Evolutionary conservation across 75 land plant genomes (phyloP).

Genomic region (Sequoiadendron giganteum): DNA sequence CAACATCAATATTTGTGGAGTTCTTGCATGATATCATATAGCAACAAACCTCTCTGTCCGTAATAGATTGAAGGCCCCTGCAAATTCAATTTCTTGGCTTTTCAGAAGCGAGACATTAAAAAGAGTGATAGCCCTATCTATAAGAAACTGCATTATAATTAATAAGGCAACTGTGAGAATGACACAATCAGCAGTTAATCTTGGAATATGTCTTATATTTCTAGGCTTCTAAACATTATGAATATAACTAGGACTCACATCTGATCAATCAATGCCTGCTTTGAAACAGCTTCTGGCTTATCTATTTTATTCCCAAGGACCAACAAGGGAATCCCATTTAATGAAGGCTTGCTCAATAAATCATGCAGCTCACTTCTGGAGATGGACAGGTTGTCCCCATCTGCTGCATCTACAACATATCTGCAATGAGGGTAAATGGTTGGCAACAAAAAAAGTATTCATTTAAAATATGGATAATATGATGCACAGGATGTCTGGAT

Average conservation of each 20-base stretch:
- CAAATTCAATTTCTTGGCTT: background rate
- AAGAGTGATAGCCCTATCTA: background rate
- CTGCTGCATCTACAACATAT: constrained; percentile 96
- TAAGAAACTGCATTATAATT: background rate
- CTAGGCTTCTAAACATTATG: background rate
- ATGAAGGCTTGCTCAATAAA: constrained; percentile 73
- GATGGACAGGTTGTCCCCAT: constrained; percentile 77
- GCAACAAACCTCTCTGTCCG: constrained; percentile 87
- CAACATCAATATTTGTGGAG: constrained; percentile 78
- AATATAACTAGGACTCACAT: constrained; percentile 49
- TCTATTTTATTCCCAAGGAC: constrained; percentile 94
- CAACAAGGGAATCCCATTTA: constrained; percentile 78
- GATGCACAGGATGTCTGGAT: background rate
- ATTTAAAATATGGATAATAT: background rate
- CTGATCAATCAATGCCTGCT: constrained; percentile 83
- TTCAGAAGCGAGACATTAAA: constrained; percentile 5
- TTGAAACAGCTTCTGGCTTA: constrained; percentile 82
- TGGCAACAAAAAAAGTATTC: background rate
- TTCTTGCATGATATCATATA: constrained; percentile 94
- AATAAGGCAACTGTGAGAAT: background rate
- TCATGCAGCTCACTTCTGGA: constrained; percentile 83
- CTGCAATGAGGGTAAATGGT: constrained; percentile 30
- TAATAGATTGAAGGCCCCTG: constrained; percentile 60
- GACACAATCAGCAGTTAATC: background rate
- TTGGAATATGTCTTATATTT: background rate